These are phyloP conservation scores for Clarkia xantiana DNA, from an alignment of 345 rosid genomes.

Conservation along the genomic window DNA sequence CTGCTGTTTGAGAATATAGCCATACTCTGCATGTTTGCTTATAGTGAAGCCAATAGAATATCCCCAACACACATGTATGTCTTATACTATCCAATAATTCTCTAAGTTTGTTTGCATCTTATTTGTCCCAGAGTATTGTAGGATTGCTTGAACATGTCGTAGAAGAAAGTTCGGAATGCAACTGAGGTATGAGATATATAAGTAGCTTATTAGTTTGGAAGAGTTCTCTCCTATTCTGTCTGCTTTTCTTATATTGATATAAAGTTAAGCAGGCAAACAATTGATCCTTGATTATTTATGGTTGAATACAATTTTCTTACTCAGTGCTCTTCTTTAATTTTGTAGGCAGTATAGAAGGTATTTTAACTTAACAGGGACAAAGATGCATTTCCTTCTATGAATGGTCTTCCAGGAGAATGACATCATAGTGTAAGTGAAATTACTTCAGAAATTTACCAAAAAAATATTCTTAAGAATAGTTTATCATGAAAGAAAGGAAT, in stretches of 20 bases:
- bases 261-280: too few relatives aligned
- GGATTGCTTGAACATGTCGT: conserved; percentile 74
- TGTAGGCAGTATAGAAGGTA: conserved; percentile 66
- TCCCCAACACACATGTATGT: neutral
- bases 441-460: too few relatives aligned
- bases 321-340: conserved; percentile 1
- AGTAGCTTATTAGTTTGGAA: neutral
- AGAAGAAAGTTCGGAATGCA: conserved; percentile 87
- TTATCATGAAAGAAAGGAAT: neutral
- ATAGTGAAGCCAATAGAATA: neutral
- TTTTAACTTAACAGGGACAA: conserved; percentile 85
- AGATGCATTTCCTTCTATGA: conserved; percentile 74
- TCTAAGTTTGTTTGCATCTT: conserved; percentile 1
- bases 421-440: conserved; percentile 65
- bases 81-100: neutral
- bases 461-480: too few relatives aligned
- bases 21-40: neutral
- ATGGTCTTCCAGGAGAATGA: conserved; percentile 82
- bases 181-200: conserved; percentile 46
- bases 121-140: conserved; percentile 62
- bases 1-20: too few relatives aligned
- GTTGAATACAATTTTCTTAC: conserved; percentile 8
- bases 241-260: too few relatives aligned
- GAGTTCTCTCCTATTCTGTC: neutral
- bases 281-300: too few relatives aligned